Base-by-base conservation (phyloP, 2,329 filamentous ascomycete genomes). In the Paraconiothyrium brasiliense region DNA sequence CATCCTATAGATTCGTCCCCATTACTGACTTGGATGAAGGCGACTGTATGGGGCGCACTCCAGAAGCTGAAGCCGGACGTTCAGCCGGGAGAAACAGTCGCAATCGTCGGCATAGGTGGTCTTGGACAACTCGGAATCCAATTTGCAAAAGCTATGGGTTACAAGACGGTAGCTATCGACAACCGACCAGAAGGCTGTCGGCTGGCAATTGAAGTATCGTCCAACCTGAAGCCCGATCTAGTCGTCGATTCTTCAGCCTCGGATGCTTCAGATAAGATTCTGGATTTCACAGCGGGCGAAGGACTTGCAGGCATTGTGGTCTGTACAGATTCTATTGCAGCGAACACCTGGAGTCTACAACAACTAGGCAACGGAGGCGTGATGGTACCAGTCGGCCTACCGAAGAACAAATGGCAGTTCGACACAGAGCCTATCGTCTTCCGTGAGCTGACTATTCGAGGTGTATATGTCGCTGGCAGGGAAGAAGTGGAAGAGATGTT, bases 91-190 rank as follows among this genome's bases (percentile, higher is more conserved):
- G 88, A 94, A 78, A 87, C 84, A 20, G 87, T 96, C 16, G 92
- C 91, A 66, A 89, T 96, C 63, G 91, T 94, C 59, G 93, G 93
- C 70, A 92, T 92, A 27, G 92, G 92, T 63, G 91, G 92, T 66
- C 85, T 96, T 60, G 92, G 92, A n/a, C 88, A 86, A 60, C 82
- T 94, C 67, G 92, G 91, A 27, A 83, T 91, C 67, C 93, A 97
- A 81, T 96, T 95, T 78, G 67, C 71, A 11, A 71, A 71, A 60
- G 70, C 71, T 13, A 63, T 75, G 64, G 70, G 68, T 6, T 70
- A 63, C 54, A 63, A 54, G 14, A 66, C 65, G 0, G 59, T 71
- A 20, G 71, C 71, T 16, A 71, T 72, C 48, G 68, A 72, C 43
- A 72, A 74, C 27, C 68, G 68, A 16, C 46, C 43, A n/a, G 66